These are phyloP conservation scores for Vinca minor DNA, from an alignment of 257 asterid genomes.

Conservation along the genomic window DNA sequence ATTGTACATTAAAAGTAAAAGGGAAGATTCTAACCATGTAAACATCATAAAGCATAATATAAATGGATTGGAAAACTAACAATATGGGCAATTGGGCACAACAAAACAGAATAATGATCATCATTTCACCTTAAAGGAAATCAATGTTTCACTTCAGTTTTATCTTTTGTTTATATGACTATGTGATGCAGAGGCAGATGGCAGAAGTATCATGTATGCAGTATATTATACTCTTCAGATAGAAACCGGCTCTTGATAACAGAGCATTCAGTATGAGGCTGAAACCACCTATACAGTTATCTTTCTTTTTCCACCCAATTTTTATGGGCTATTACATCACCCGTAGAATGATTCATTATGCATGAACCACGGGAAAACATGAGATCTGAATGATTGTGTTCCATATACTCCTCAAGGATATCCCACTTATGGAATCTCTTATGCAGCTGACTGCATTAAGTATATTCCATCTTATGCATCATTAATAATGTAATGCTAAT, in stretches of 20 bases:
- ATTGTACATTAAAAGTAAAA: not conserved
- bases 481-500: too few species aligned
- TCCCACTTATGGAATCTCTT: not conserved
- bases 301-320: not conserved
- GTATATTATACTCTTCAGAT: not conserved
- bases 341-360: not conserved
- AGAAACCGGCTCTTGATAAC: not conserved
- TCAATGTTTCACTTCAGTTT: not conserved
- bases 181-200: not conserved
- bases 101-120: not conserved
- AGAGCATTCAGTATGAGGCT: not conserved
- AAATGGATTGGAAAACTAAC: too few species aligned
- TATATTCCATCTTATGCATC: too few species aligned
- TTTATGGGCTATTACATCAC: too few species aligned
- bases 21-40: not conserved
- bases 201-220: not conserved
- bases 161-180: not conserved
- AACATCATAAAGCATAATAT: not conserved
- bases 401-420: not conserved
- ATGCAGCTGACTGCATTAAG: too few species aligned
- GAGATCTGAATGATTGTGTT: too few species aligned
- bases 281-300: not conserved
- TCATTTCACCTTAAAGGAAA: not conserved
- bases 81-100: not conserved
- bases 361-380: not conserved